These are phyloP conservation scores for Penicillium samsonianum DNA, from an alignment of 495 filamentous ascomycete species.

Conservation along the genomic window DNA sequence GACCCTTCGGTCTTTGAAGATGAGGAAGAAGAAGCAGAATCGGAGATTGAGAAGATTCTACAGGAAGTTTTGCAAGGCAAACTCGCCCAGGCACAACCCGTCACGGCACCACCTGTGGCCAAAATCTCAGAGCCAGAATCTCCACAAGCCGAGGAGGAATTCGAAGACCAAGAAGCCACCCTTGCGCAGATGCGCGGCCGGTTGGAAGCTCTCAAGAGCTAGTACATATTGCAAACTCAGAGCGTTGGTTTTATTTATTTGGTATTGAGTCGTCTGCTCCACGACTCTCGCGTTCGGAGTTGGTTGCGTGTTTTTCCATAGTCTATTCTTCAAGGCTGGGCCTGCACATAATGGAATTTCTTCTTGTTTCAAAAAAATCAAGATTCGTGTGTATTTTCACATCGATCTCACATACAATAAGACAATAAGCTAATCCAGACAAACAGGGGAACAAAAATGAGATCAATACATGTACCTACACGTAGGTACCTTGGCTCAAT, in stretches of 20 bases:
- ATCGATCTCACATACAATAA: neutral
- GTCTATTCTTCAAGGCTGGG: constrained; percentile 22
- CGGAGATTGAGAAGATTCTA: constrained; percentile 89
- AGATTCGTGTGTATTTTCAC: neutral
- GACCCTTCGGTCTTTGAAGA: constrained; percentile 69
- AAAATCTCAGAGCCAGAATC: constrained; percentile 42
- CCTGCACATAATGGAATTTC: constrained; percentile 24
- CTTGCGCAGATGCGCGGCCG: constrained; percentile 92
- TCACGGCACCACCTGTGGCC: constrained; percentile 51
- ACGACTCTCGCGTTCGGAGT: constrained; percentile 16
- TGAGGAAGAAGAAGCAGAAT: constrained; percentile 85
- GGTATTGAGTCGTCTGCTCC: neutral
- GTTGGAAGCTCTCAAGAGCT: constrained; percentile 90
- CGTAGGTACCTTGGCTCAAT: constrained; percentile 1
- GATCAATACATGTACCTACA: neutral
- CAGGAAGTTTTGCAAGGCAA: constrained; percentile 84
- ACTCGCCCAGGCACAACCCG: constrained; percentile 67
- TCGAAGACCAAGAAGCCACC: constrained; percentile 82
- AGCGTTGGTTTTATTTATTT: neutral
- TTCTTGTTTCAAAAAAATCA: neutral
- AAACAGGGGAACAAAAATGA: neutral
- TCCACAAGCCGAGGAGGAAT: constrained; percentile 56
- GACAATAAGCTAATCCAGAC: neutral
- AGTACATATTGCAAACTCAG: constrained; percentile 17
- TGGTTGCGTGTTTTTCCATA: constrained; percentile 15